A percentile compares a stretch with the other conserved stretches of the same genome.
Evolutionary conservation across 345 rosid genomes (phyloP).

Genomic region (Microthlaspi erraticum): DNA sequence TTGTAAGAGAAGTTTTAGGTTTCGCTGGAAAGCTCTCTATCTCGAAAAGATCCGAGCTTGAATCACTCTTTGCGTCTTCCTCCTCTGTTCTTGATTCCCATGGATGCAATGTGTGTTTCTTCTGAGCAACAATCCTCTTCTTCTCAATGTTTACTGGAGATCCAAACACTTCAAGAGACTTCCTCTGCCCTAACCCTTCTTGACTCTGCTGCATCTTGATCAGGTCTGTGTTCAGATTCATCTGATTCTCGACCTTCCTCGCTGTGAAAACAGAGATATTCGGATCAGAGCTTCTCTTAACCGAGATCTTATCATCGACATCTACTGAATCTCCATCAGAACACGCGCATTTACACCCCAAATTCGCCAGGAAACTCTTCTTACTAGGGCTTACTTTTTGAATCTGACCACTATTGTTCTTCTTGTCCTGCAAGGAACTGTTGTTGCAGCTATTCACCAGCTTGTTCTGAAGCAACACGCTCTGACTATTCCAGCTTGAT

Average conservation of each 20-base stretch:
- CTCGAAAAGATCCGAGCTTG: slow-evolving; percentile 88
- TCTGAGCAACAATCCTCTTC: slow-evolving; percentile 48
- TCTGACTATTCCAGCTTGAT: slow-evolving; percentile 82
- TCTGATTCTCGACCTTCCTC: slow-evolving; percentile 23
- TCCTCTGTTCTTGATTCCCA: slow-evolving; percentile 49
- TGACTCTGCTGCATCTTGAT: slow-evolving; percentile 38
- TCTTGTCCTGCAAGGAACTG: slow-evolving; percentile 37
- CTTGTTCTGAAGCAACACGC: slow-evolving; percentile 52
- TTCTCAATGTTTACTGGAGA: slow-evolving; percentile 49
- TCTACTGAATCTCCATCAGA: slow-evolving; percentile 64
- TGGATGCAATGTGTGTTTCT: slow-evolving; percentile 51
- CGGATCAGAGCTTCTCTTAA: slow-evolving; percentile 39
- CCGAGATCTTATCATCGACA: slow-evolving; percentile 36
- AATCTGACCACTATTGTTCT: slow-evolving; percentile 39
- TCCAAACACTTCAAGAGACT: slow-evolving; percentile 68
- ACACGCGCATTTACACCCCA: slow-evolving; percentile 71
- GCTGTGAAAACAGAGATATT: slow-evolving; percentile 38
- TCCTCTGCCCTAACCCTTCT: slow-evolving; percentile 46
- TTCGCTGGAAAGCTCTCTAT: slow-evolving; percentile 73
- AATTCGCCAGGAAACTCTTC: slow-evolving; percentile 58
- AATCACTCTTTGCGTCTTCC: slow-evolving; percentile 50
- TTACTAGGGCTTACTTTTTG: slow-evolving; percentile 34
- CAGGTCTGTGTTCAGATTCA: slow-evolving; percentile 30
- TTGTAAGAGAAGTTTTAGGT: slow-evolving; percentile 56
- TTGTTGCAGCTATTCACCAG: slow-evolving; percentile 27